These are phyloP conservation scores for Phoma sp. DNA, from an alignment of 2,329 filamentous ascomycete species.

Conservation along the genomic window DNA sequence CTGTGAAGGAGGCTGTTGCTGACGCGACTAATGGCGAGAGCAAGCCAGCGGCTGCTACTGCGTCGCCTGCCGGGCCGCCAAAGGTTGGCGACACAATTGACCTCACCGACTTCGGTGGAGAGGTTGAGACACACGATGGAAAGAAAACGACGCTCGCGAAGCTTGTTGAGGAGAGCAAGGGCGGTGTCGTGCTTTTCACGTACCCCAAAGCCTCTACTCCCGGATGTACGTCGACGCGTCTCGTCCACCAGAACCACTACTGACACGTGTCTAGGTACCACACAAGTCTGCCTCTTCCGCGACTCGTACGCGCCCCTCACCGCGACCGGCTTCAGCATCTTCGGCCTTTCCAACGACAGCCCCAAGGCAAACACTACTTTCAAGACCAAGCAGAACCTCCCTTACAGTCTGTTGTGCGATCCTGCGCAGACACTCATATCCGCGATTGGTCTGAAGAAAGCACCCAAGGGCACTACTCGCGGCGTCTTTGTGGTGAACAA, in stretches of 20 bases:
- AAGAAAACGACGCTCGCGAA: slow-evolving; percentile 78
- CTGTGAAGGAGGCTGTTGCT: slow-evolving; percentile 42
- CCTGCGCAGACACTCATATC: slow-evolving; percentile 74
- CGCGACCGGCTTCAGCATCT: slow-evolving; percentile 81
- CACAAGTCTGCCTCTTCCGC: slow-evolving; percentile 91
- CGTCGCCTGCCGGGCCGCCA: slow-evolving; percentile 26
- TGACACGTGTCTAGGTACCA: slow-evolving; percentile 72
- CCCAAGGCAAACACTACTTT: slow-evolving; percentile 93
- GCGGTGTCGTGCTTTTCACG: slow-evolving; percentile 90
- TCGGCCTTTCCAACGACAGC: slow-evolving; percentile 86
- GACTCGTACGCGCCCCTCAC: slow-evolving; percentile 81
- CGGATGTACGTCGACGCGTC: slow-evolving; percentile 74
- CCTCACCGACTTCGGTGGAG: slow-evolving; percentile 66
- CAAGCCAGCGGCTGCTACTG: slow-evolving; percentile 30
- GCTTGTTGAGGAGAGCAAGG: slow-evolving; percentile 82
- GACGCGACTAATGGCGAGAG: slow-evolving; percentile 41
- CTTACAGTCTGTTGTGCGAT: slow-evolving; percentile 89
- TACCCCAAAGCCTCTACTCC: slow-evolving; percentile 95
- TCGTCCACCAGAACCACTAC: not conserved
- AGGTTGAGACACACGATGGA: slow-evolving; percentile 87
- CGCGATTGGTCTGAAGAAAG: slow-evolving; percentile 90
- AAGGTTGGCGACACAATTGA: slow-evolving; percentile 61
- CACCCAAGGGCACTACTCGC: slow-evolving; percentile 78
- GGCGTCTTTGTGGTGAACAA: slow-evolving; percentile 91
- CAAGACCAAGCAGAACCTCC: slow-evolving; percentile 88